Conservation (phyloP, 148 eudicot species). For the Rhododendron mucronatum region DNA sequence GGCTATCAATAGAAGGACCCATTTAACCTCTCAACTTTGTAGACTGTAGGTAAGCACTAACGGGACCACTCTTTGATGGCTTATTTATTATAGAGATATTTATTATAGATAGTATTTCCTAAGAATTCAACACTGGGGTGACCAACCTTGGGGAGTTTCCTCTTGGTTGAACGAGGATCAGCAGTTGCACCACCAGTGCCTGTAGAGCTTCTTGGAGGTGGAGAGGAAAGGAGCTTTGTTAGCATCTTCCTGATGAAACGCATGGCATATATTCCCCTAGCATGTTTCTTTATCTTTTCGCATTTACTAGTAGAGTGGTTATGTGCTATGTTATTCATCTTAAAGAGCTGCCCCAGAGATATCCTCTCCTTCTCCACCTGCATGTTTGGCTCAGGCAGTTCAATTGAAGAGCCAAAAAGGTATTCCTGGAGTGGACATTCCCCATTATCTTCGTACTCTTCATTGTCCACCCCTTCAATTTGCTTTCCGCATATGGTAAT, state of each 20-base stretch:
- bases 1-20: too few relatives aligned
- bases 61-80: background rate
- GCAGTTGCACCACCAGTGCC: slow-evolving; percentile 17
- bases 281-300: slow-evolving; percentile 5
- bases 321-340: slow-evolving; percentile 18
- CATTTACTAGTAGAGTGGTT: slow-evolving; percentile 13
- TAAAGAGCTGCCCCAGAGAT: slow-evolving; percentile 37
- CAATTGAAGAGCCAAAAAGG: slow-evolving; percentile 47
- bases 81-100: background rate
- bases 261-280: slow-evolving; percentile 17
- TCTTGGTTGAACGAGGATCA: slow-evolving; percentile 17
- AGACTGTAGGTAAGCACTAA: background rate
- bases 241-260: slow-evolving; percentile 32
- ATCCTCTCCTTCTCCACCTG: slow-evolving; percentile 29
- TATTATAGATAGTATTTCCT: background rate
- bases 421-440: slow-evolving; percentile 59
- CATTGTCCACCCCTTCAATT: slow-evolving; percentile 25
- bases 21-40: background rate
- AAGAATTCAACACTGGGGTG: background rate
- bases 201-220: slow-evolving; percentile 18
- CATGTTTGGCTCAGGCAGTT: slow-evolving; percentile 21
- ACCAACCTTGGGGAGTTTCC: slow-evolving; percentile 28
- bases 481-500: slow-evolving; percentile 35
- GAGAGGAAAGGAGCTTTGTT: slow-evolving; percentile 27
- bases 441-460: slow-evolving; percentile 17